phyloP scores from a whole-genome alignment of 2,329 filamentous ascomycete species.

The Penicillium sp. region DNA sequence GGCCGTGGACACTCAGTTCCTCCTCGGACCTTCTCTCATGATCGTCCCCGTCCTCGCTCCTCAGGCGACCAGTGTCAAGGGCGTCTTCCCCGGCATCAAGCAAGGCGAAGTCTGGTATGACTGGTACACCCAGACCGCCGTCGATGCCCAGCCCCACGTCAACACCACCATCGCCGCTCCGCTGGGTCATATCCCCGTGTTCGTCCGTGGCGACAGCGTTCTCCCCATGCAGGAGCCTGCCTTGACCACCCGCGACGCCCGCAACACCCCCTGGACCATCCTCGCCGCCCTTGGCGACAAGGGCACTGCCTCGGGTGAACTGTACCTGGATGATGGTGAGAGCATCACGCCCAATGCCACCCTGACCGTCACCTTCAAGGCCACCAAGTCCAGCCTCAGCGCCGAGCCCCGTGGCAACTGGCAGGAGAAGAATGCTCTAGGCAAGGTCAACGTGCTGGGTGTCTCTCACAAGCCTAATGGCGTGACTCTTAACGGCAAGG shows the following conservation, averaged over 20 bases:
- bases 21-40: conserved; percentile 67
- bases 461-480: conserved; percentile 43
- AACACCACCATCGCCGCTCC: conserved; percentile 64
- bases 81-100: conserved; percentile 68
- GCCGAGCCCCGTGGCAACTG: conserved; percentile 55
- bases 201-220: conserved; percentile 67
- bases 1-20: conserved; percentile 68
- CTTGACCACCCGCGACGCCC: conserved; percentile 64
- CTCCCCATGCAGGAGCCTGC: conserved; percentile 69
- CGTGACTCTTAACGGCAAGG: conserved; percentile 56
- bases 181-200: conserved; percentile 70
- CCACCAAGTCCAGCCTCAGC: conserved; percentile 44
- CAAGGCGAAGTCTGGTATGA: conserved; percentile 71
- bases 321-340: conserved; percentile 77
- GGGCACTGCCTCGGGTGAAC: conserved; percentile 59
- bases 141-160: conserved; percentile 54
- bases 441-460: conserved; percentile 65
- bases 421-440: conserved; percentile 59
- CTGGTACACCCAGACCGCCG: conserved; percentile 69
- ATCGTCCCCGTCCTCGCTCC: conserved; percentile 66
- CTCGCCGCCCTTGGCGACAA: conserved; percentile 61
- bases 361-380: conserved; percentile 51
- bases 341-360: conserved; percentile 60
- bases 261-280: conserved; percentile 67
- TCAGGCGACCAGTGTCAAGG: conserved; percentile 64